Conservation (phyloP, 2,329 filamentous ascomycete genomes). For the Cladosporium colombiae region DNA sequence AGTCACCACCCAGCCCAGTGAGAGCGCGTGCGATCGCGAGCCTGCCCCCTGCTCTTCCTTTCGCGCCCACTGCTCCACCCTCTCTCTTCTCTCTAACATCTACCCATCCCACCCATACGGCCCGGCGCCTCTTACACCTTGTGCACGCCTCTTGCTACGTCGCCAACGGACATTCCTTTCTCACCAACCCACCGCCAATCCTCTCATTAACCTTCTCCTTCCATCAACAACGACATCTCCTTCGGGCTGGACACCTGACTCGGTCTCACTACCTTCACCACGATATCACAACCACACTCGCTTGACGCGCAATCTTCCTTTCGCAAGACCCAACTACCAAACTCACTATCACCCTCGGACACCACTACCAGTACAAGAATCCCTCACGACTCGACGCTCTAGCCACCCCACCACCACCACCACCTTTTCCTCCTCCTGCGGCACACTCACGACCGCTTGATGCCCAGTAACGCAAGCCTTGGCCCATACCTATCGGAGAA, state of each 20-base stretch:
- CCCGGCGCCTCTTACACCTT: constrained; percentile 11
- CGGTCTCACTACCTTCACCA: constrained; percentile 15
- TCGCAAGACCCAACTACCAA: background rate
- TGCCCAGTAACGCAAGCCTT: constrained; percentile 20
- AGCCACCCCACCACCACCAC: background rate
- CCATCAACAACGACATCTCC: background rate
- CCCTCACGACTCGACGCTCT: constrained; percentile 13
- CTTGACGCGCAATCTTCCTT: constrained; percentile 19
- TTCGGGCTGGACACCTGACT: constrained; percentile 18
- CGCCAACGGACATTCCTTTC: constrained; percentile 16
- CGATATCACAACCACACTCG: constrained; percentile 18
- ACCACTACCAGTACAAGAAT: constrained; percentile 1
- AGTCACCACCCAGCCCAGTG: background rate
- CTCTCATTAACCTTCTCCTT: constrained; percentile 9
- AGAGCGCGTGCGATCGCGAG: constrained; percentile 4
- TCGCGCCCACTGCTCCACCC: constrained; percentile 6
- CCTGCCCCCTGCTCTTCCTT: constrained; percentile 6
- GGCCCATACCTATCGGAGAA: constrained; percentile 19
- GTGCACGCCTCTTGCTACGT: constrained; percentile 15
- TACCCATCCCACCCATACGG: background rate
- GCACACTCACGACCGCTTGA: constrained; percentile 16
- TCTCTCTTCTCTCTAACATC: constrained; percentile 14
- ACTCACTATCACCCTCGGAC: background rate
- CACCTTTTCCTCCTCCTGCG: no score
- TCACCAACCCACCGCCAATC: background rate